A percentile compares a stretch with the other conserved stretches of the same genome.
Evolutionary conservation across 768 basidiomycete genomes (phyloP).

Genomic region (Mycena filopes): DNA sequence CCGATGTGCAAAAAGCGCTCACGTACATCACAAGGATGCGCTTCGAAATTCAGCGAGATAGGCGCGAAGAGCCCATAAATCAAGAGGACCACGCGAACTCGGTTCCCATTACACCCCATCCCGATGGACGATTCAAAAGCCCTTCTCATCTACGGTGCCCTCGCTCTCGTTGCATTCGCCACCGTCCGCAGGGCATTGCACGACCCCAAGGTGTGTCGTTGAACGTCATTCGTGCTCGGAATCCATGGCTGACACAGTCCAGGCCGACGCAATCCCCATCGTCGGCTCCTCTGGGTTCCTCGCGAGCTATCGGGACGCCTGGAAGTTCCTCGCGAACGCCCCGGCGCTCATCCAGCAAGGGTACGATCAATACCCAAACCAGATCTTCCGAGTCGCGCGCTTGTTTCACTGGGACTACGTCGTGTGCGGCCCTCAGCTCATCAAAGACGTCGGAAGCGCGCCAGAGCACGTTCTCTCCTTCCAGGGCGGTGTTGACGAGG

Average conservation of each 20-base stretch:
- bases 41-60: too few species aligned
- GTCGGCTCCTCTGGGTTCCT: slow-evolving; percentile 19
- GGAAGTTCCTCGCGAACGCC: slow-evolving; percentile 10
- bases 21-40: too few species aligned
- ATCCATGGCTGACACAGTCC: not conserved
- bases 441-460: slow-evolving; percentile 54
- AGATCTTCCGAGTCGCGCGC: slow-evolving; percentile 19
- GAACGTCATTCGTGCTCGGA: not conserved
- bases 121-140: slow-evolving; percentile 5
- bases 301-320: slow-evolving; percentile 21
- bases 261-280: slow-evolving; percentile 13
- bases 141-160: slow-evolving; percentile 6
- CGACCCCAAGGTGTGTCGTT: slow-evolving; percentile 5
- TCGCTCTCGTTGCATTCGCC: not conserved
- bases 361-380: slow-evolving; percentile 21
- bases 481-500: slow-evolving; percentile 34
- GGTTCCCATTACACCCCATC: too few species aligned
- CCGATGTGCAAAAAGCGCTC: too few species aligned
- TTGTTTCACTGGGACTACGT: slow-evolving; percentile 52
- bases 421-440: slow-evolving; percentile 40
- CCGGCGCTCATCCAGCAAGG: slow-evolving; percentile 12
- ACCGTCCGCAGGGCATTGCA: slow-evolving; percentile 4
- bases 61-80: too few species aligned
- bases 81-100: too few species aligned
- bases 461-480: slow-evolving; percentile 53